Conservation (phyloP, 805 yeast species). For the Candida morakotiae region DNA sequence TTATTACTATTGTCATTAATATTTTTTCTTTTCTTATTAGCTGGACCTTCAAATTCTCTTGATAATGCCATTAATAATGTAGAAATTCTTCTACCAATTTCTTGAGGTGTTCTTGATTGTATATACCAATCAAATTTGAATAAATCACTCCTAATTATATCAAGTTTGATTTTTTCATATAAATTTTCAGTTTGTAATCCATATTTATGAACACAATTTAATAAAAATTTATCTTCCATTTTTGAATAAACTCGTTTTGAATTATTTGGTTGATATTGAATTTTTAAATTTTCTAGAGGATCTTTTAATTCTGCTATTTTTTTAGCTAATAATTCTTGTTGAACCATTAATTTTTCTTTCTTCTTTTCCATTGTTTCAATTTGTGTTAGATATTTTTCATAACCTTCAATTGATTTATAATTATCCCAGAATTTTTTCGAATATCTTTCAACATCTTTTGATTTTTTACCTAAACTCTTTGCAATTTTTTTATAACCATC, state of each 20-base stretch:
- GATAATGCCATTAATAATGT: constrained; percentile 66
- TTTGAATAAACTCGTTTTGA: constrained; percentile 70
- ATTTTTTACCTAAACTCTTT: constrained; percentile 50
- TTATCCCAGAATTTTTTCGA: constrained; percentile 61
- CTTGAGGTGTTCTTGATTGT: constrained; percentile 67
- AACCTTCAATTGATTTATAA: constrained; percentile 59
- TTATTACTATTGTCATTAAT: constrained; percentile 18
- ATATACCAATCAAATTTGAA: constrained; percentile 75
- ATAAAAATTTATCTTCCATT: constrained; percentile 64
- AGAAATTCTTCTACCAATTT: constrained; percentile 63
- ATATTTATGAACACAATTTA: constrained; percentile 56
- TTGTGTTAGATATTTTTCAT: constrained; percentile 66
- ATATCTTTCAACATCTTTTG: constrained; percentile 58
- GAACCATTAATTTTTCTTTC: constrained; percentile 48
- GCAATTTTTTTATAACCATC: constrained; percentile 47
- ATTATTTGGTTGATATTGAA: constrained; percentile 79
- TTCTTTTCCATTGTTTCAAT: constrained; percentile 74
- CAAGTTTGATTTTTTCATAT: constrained; percentile 62
- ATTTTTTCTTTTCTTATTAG: constrained; percentile 42
- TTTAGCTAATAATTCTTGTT: constrained; percentile 49
- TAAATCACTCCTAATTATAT: constrained; percentile 52
- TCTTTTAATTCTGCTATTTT: constrained; percentile 53
- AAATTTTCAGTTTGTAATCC: constrained; percentile 61
- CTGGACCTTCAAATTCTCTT: constrained; percentile 65
- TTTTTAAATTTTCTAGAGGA: constrained; percentile 59